These are phyloP conservation scores for Kingdonia uniflora DNA, from an alignment of 164 flowering plant genomes.

Conservation along the genomic window DNA sequence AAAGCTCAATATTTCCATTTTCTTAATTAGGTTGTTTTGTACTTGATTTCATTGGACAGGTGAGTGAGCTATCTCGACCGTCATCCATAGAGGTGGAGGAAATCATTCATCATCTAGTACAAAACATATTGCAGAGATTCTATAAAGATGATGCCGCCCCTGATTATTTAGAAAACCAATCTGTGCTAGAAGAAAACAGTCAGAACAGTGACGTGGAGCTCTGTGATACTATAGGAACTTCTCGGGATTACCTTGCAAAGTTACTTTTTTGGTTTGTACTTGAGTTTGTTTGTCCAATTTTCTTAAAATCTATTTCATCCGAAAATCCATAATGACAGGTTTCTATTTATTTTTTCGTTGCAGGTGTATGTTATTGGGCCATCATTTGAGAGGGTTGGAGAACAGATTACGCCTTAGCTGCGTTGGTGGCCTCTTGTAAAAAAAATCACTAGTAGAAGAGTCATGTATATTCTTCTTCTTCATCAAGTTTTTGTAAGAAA, in stretches of 20 bases:
- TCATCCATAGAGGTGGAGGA: slow-evolving; percentile 74
- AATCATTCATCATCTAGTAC: slow-evolving; percentile 66
- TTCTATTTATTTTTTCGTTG: slow-evolving; percentile 5
- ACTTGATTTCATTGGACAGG: slow-evolving; percentile 30
- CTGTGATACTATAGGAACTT: slow-evolving; percentile 31
- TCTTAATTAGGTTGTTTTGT: background rate
- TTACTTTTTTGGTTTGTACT: slow-evolving; percentile 73
- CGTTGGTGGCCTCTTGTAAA: slow-evolving; percentile 65
- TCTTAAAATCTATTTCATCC: too few species aligned
- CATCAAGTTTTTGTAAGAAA: too few species aligned
- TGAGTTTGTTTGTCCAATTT: background rate
- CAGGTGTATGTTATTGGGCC: slow-evolving; percentile 95
- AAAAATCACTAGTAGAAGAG: slow-evolving; percentile 12
- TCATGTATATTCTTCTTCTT: slow-evolving; percentile 25
- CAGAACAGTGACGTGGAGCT: slow-evolving; percentile 23
- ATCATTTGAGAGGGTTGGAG: slow-evolving; percentile 86
- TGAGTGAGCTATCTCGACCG: slow-evolving; percentile 61
- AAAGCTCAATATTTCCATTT: too few species aligned
- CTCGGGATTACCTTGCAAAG: slow-evolving; percentile 81
- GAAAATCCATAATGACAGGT: too few species aligned
- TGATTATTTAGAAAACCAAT: slow-evolving; percentile 22
- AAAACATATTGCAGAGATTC: slow-evolving; percentile 33
- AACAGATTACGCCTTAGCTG: slow-evolving; percentile 80
- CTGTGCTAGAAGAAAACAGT: slow-evolving; percentile 11
- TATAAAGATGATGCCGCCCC: slow-evolving; percentile 36